phyloP scores from a whole-genome alignment of 2,329 filamentous ascomycete species.

The Colletotrichum aenigma region DNA sequence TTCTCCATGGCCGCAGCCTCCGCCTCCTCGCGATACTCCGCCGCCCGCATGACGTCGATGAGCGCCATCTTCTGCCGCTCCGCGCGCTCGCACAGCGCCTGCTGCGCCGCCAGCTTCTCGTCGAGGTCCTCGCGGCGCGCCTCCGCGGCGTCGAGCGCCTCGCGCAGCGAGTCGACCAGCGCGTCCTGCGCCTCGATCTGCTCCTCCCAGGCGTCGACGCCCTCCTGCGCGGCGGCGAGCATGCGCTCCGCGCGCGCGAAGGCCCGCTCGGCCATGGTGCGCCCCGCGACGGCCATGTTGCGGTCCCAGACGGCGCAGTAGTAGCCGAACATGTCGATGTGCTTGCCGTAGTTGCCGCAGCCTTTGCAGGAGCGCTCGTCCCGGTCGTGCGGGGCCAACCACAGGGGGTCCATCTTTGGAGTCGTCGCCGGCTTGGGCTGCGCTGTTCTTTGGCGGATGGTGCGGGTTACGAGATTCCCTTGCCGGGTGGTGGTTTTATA shows the following conservation, averaged over 20 bases:
- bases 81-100: neutral
- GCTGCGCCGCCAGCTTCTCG: neutral
- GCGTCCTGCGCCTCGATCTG: neutral
- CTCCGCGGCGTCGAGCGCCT: neutral
- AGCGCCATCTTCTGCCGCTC: neutral
- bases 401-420: neutral
- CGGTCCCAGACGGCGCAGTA: neutral
- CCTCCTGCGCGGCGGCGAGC: neutral
- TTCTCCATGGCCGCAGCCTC: neutral
- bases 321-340: neutral
- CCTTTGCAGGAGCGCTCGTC: neutral
- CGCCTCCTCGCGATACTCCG: neutral
- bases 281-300: neutral
- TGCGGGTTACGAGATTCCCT: neutral
- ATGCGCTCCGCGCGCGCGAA: neutral
- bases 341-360: neutral
- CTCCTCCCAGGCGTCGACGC: neutral
- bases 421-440: neutral
- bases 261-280: neutral
- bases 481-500: accelerated
- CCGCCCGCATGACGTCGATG: neutral
- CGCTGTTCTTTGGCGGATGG: neutral
- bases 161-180: neutral
- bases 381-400: neutral
- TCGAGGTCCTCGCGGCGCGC: neutral